Conservation (phyloP, 2,329 filamentous ascomycete species). For the Monilinia aucupariae region DNA sequence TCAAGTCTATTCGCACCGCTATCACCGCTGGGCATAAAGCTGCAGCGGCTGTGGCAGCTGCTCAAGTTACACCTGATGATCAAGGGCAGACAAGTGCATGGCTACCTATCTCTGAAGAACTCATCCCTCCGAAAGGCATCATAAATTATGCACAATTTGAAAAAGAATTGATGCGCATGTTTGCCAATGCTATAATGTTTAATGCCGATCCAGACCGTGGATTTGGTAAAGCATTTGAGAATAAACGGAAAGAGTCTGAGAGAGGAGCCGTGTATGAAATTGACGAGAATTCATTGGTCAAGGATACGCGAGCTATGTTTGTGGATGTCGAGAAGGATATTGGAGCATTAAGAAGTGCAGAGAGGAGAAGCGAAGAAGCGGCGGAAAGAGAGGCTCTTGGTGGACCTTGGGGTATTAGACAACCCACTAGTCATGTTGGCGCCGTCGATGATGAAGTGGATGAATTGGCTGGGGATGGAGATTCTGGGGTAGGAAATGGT, state of each 20-base stretch:
- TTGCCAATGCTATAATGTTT: constrained; percentile 98
- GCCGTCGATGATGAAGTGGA: constrained; percentile 8
- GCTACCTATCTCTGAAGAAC: constrained; percentile 66
- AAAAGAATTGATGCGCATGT: constrained; percentile 92
- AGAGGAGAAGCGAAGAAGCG: constrained; percentile 31
- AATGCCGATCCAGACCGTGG: constrained; percentile 76
- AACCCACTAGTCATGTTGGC: background rate
- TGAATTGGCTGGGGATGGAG: constrained; percentile 8
- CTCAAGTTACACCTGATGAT: constrained; percentile 45
- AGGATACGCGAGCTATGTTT: constrained; percentile 85
- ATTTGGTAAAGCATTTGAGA: constrained; percentile 44
- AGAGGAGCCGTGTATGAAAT: constrained; percentile 53
- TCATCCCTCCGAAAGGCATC: constrained; percentile 81
- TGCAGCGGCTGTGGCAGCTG: constrained; percentile 57
- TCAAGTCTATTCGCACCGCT: constrained; percentile 70
- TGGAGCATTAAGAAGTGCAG: constrained; percentile 30
- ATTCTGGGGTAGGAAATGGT: background rate
- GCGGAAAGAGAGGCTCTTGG: constrained; percentile 11
- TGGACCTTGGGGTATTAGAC: constrained; percentile 9
- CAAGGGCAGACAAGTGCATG: constrained; percentile 52
- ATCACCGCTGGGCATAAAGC: constrained; percentile 68
- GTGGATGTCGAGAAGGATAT: constrained; percentile 64
- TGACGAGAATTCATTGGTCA: constrained; percentile 80
- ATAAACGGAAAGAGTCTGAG: constrained; percentile 36
- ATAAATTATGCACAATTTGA: constrained; percentile 91